Base-by-base conservation (phyloP, 2,329 filamentous ascomycete genomes). In the Karstenula rhodostoma region DNA sequence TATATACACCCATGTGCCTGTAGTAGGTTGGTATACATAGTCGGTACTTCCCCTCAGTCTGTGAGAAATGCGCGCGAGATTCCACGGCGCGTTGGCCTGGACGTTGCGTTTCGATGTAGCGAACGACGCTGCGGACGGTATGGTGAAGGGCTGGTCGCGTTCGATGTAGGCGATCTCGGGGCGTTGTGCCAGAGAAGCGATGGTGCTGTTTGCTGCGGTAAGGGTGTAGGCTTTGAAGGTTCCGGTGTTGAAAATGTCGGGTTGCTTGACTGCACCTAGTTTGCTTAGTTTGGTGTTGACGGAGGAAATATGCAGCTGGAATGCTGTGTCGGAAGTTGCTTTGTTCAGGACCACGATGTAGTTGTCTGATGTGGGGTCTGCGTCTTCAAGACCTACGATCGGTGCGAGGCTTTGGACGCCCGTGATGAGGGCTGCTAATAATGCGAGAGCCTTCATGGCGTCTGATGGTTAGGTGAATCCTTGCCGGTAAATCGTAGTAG, bases 1-100 rank as follows among this genome's bases (percentile, higher is more conserved):
- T 64, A 97, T 90, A 76, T 98, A 98, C 75, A 94, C 94, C 81
- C 97, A 94, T 69, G 98, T 94, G 79, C 94, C 94, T 51, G 86
- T 84, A 58, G 93, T 86, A 78, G 93, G 97, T 35, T 97, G 85
- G 84, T 97, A 98, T 83, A 97, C 96, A 87, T 96, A 97, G 83
- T 94, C 97, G 78, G 87, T 93, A 70, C 90, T 89, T 77, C 86
- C 89, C 65, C 97, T 86, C 64, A 85, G 84, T 68, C 94, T 91
- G 85, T 98, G 94, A 23, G 94, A 97, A 81, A 98, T 91, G 87
- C 94, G 92, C 68, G 94, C 94, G 67, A 98, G 86, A 83, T 94
- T 94, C 94, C 94, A 98, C 17, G 94, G 94, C 64, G 94, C 91
- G 77, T 91, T 89, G 84, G 92, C 94, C 86, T 98, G 92, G 9